Conservation (phyloP, 805 yeast genomes). For the Wilhelminamyces savonicus region DNA sequence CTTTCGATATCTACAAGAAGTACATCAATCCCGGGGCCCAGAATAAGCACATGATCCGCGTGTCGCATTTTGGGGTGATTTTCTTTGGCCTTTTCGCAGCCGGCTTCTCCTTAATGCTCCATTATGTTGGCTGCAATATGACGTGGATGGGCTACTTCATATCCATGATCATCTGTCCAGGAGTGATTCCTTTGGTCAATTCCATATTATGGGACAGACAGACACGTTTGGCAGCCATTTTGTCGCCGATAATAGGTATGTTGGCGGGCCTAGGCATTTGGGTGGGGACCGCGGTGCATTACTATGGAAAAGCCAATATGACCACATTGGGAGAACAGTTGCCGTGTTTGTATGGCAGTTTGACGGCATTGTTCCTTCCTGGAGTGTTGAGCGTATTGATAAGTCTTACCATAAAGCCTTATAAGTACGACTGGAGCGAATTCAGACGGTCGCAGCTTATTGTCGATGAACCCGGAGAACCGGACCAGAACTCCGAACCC, state of each 20-base stretch:
- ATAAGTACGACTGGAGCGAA: constrained; percentile 23
- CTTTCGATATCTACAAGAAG: constrained; percentile 42
- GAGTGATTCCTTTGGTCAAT: constrained; percentile 29
- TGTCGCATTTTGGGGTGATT: constrained; percentile 38
- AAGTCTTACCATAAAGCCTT: constrained; percentile 19
- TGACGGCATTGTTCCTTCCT: constrained; percentile 27
- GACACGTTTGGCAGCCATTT: constrained; percentile 20
- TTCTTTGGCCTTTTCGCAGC: constrained; percentile 30
- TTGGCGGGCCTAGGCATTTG: constrained; percentile 23
- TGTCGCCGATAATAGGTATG: constrained; percentile 26
- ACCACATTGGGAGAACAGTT: constrained; percentile 21
- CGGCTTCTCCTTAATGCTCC: constrained; percentile 31
- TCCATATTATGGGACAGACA: constrained; percentile 29
- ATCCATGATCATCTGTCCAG: constrained; percentile 33
- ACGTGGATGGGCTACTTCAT: constrained; percentile 28
- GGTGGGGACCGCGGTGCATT: constrained; percentile 22
- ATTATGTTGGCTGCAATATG: constrained; percentile 24
- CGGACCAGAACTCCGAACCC: background rate
- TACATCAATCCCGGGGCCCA: constrained; percentile 37
- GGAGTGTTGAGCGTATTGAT: constrained; percentile 20
- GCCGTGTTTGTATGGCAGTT: constrained; percentile 28
- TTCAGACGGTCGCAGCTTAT: constrained; percentile 15
- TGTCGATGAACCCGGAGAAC: constrained; percentile 7
- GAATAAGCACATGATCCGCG: constrained; percentile 34
- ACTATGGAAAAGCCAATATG: constrained; percentile 20